Conservation (phyloP, 2,329 filamentous ascomycete genomes). For the Pseudogymnoascus sp. region DNA sequence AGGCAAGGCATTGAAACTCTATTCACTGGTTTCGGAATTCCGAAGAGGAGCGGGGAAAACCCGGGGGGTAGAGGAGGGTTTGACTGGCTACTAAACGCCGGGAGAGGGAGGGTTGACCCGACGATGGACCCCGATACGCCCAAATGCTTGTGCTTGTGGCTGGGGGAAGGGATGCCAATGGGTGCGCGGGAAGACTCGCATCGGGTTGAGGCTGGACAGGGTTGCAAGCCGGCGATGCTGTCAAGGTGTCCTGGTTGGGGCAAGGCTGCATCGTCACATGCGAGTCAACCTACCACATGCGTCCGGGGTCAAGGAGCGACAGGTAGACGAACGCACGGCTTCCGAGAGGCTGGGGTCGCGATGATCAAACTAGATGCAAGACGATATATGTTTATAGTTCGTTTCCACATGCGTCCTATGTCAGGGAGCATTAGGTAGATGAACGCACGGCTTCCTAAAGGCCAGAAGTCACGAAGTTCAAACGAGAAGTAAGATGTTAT, state of each 20-base stretch:
- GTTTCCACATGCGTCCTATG: background rate
- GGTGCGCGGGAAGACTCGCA: background rate
- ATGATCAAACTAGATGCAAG: background rate
- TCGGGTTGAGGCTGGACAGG: background rate
- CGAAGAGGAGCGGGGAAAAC: background rate
- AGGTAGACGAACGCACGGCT: background rate
- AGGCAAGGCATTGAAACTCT: constrained; percentile 23
- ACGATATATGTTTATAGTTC: background rate
- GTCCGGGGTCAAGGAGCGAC: background rate
- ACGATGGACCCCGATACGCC: background rate
- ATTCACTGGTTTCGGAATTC: background rate
- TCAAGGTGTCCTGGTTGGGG: background rate
- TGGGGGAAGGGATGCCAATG: background rate
- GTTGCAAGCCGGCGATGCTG: background rate
- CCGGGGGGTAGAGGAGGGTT: background rate
- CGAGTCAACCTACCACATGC: constrained; percentile 1
- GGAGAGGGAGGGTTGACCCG: background rate
- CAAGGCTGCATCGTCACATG: constrained; percentile 6
- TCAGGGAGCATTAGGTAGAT: background rate
- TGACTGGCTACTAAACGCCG: background rate
- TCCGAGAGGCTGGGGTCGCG: background rate
- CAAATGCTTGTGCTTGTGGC: background rate
- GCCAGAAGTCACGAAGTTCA: background rate
- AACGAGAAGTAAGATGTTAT: background rate
- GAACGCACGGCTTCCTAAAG: background rate